These are phyloP conservation scores for Podospora fimiseda DNA, from an alignment of 495 filamentous ascomycete genomes.

Conservation along the genomic window DNA sequence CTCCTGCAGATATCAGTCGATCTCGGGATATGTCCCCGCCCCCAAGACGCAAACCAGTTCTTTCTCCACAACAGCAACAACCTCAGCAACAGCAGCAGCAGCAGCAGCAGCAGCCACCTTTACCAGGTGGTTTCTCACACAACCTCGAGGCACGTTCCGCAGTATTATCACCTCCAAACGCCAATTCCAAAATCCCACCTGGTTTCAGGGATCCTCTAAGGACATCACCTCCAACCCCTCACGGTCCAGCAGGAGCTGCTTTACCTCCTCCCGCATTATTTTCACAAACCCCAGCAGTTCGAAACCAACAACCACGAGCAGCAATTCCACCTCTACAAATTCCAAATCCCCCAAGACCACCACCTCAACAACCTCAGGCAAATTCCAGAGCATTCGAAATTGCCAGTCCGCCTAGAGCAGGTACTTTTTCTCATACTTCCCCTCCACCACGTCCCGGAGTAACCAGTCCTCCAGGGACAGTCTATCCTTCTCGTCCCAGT, in stretches of 20 bases:
- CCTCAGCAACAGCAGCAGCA: neutral
- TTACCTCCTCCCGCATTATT: neutral
- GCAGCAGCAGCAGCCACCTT: neutral
- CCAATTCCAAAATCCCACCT: neutral
- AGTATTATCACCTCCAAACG: neutral
- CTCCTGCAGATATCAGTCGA: neutral
- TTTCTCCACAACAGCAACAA: neutral
- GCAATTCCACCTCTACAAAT: conserved; percentile 2
- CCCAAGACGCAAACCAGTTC: neutral
- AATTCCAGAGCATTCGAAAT: neutral
- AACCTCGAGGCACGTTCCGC: neutral
- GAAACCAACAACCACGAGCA: neutral
- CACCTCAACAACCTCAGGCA: neutral
- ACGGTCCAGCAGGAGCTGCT: neutral
- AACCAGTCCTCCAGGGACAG: neutral
- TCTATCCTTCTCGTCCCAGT: neutral
- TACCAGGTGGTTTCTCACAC: conserved; percentile 1
- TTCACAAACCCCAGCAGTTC: neutral
- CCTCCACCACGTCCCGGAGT: neutral
- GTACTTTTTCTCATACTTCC: neutral
- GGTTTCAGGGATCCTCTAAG: neutral
- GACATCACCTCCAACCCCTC: conserved; percentile 4
- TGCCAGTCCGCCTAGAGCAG: neutral
- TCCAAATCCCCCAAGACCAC: neutral
- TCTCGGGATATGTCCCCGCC: neutral